phyloP scores from a whole-genome alignment of 2,329 filamentous ascomycete species.

The Capronia epimyces region DNA sequence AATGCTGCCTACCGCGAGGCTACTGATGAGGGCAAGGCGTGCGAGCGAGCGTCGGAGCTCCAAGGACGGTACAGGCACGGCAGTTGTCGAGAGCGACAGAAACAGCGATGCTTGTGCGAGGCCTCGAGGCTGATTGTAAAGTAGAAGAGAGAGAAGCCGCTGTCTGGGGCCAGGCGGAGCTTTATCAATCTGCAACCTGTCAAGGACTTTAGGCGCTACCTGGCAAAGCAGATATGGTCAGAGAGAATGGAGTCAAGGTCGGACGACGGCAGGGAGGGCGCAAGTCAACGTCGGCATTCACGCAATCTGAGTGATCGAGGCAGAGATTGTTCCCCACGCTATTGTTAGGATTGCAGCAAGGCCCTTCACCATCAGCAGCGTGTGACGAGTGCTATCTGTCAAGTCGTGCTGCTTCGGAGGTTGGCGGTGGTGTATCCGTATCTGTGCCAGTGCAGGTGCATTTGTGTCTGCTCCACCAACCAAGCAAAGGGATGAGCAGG shows the following conservation, averaged over 20 bases:
- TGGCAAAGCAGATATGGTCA: constrained; percentile 7
- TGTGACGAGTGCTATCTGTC: neutral
- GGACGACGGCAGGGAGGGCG: constrained; percentile 8
- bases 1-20: constrained; percentile 1
- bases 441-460: neutral
- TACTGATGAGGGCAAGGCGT: neutral
- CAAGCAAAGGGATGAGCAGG: neutral
- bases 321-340: constrained; percentile 18
- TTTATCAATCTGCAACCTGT: constrained; percentile 18
- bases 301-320: constrained; percentile 9
- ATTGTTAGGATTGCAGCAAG: constrained; percentile 5
- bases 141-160: constrained; percentile 4
- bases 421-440: constrained; percentile 1
- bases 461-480: constrained; percentile 7
- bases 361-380: constrained; percentile 7
- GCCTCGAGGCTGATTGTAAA: constrained; percentile 4
- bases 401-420: neutral
- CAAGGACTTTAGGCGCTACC: constrained; percentile 7
- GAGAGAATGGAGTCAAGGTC: constrained; percentile 8
- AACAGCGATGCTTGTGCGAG: constrained; percentile 7
- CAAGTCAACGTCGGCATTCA: neutral
- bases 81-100: constrained; percentile 5
- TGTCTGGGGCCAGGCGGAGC: constrained; percentile 1
- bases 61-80: constrained; percentile 8
- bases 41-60: neutral